Base-by-base conservation (phyloP, 768 basidiomycete genomes). In the Leccinum aurantiacum region DNA sequence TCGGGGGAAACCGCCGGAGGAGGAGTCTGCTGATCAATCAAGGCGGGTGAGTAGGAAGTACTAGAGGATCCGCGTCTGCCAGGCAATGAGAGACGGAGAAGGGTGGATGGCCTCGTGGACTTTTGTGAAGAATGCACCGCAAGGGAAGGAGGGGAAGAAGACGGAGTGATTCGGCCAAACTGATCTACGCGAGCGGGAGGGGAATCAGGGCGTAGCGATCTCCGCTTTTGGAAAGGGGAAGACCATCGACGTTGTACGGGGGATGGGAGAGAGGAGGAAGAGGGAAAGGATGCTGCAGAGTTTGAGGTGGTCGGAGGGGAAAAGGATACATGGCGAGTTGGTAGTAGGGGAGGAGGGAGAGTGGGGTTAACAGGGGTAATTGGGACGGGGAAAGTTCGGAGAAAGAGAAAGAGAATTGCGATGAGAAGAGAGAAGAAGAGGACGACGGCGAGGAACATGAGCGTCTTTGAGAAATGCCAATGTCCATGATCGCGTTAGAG, bases 281-380 rank as follows among this genome's bases (percentile, higher is more conserved):
- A 17, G 17, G 17, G 38, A 41, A 41, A 17, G 17, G 33, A 35
- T 14, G 33, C 11, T 6, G 33, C 11, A 14, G 50, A 2, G 35
- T 37, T 9, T 7, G 53, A 9, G 5, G 10, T 13, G 33, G 25
- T 27, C 25, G 9, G 3, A 1, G 58, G 38, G 37, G 63, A 51
- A 6, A 65, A 65, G 6, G 66, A 69, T 53, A 66, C 68, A 46
- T 62, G 66, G 35, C 61, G 69, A 2, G 62, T 37, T n/a, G 53
- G 62, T 33, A 37, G 31, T 3, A 22, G 33, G 3, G 2, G 22
- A 2, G 5, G 41, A 2, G 37, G 6, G 9, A 27, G 13, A 3
- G 22, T 0, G 44, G 54, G n/a, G 8, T 24, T 17, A 31, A 10
- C 6, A 19, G 52, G 5, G 19, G 44, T 50, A 7, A 17, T 10